Evolutionary conservation across 2,329 filamentous ascomycete species (phyloP).

Genomic region (Penicillium rolfsii): DNA sequence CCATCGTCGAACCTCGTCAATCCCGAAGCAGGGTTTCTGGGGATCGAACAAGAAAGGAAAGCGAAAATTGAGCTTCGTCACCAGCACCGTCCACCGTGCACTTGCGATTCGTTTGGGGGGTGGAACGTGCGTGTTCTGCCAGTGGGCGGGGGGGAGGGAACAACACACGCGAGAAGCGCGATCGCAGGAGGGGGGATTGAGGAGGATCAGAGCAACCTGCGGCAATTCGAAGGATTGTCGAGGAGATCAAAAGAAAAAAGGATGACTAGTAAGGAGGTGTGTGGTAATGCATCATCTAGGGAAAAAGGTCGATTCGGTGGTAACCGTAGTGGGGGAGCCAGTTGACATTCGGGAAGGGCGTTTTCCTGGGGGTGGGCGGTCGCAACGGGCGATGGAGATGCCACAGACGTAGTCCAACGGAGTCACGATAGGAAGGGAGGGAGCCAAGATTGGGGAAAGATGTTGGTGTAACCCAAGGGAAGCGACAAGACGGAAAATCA

Average conservation of each 20-base stretch:
- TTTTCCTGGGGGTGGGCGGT: constrained; percentile 11
- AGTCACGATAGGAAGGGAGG: background rate
- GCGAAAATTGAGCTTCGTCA: constrained; percentile 23
- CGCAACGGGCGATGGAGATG: constrained; percentile 8
- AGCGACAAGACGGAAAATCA: background rate
- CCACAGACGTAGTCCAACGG: constrained; percentile 5
- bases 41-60: constrained; percentile 10
- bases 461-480: background rate
- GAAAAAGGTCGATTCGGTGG: constrained; percentile 12
- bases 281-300: constrained; percentile 33
- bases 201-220: constrained; percentile 14
- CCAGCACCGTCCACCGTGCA: constrained; percentile 24
- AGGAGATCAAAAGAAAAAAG: constrained; percentile 14
- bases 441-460: background rate
- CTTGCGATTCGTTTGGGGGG: constrained; percentile 33
- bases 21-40: background rate
- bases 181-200: constrained; percentile 17
- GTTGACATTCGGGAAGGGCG: constrained; percentile 17
- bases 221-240: constrained; percentile 25
- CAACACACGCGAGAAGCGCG: constrained; percentile 36
- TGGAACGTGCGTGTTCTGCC: constrained; percentile 23
- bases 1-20: constrained; percentile 41
- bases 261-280: constrained; percentile 27
- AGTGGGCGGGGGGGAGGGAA: constrained; percentile 33
- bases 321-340: constrained; percentile 17